These are phyloP conservation scores for Fusarium sarcochroum DNA, from an alignment of 2,329 filamentous ascomycete genomes.

Conservation along the genomic window DNA sequence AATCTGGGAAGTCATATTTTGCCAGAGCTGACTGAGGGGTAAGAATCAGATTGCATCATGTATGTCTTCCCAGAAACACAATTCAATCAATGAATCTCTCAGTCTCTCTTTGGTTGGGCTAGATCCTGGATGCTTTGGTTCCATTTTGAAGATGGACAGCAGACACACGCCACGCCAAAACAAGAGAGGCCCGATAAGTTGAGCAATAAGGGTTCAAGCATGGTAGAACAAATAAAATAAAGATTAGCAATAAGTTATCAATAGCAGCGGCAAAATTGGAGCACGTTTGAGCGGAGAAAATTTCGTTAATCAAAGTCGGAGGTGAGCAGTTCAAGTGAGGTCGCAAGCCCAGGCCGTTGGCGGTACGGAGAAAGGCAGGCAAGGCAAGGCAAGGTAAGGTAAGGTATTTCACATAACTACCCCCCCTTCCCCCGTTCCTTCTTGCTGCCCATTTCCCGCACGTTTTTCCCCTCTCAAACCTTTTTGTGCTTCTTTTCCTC, in stretches of 20 bases:
- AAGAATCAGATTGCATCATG: background rate
- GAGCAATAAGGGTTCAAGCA: background rate
- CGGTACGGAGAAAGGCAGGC: slow-evolving; percentile 45
- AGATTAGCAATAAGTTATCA: slow-evolving; percentile 2
- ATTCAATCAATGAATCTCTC: background rate
- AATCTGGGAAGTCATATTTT: background rate
- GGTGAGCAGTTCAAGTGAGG: slow-evolving; percentile 36
- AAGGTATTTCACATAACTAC: slow-evolving; percentile 56
- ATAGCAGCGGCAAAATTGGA: slow-evolving; percentile 19
- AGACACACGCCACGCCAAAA: slow-evolving; percentile 20
- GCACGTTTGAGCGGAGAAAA: slow-evolving; percentile 32
- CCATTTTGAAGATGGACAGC: slow-evolving; percentile 23
- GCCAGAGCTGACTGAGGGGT: background rate
- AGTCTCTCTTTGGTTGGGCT: slow-evolving; percentile 19
- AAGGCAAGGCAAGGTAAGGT: slow-evolving; percentile 41
- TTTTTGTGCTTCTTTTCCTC: slow-evolving; percentile 37
- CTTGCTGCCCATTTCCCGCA: slow-evolving; percentile 48
- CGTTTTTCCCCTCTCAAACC: slow-evolving; percentile 45
- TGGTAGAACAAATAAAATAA: background rate
- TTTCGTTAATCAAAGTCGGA: slow-evolving; percentile 35
- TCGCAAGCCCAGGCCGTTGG: slow-evolving; percentile 40
- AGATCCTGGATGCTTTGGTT: slow-evolving; percentile 26
- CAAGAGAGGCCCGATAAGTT: slow-evolving; percentile 7
- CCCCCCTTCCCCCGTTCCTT: slow-evolving; percentile 54
- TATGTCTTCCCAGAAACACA: background rate